Evolutionary conservation across 306 rosid genomes (phyloP).

Genomic region (Aeschynomene evenia): DNA sequence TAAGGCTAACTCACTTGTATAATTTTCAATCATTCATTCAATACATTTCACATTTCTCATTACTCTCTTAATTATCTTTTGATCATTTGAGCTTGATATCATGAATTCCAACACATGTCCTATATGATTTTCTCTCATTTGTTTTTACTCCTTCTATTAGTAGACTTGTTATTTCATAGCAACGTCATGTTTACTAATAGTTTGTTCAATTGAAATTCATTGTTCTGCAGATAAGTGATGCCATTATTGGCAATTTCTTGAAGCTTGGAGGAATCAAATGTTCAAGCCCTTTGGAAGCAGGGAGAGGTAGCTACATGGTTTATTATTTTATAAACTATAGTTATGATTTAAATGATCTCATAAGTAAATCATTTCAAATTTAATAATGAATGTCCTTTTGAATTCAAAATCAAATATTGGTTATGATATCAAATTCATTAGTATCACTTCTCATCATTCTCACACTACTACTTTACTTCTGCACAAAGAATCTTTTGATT

Average conservation of each 20-base stretch:
- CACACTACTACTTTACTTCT: not conserved
- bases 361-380: slow-evolving; percentile 10
- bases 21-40: too few species aligned
- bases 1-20: too few species aligned
- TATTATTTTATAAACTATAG: slow-evolving; percentile 22
- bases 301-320: slow-evolving; percentile 53
- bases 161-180: slow-evolving; percentile 15
- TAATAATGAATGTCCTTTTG: not conserved
- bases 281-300: slow-evolving; percentile 65
- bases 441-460: not conserved
- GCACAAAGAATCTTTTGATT: slow-evolving; percentile 13
- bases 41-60: too few species aligned
- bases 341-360: not conserved
- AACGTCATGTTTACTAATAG: slow-evolving; percentile 15
- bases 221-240: slow-evolving; percentile 49
- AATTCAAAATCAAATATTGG: slow-evolving; percentile 7
- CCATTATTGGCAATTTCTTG: slow-evolving; percentile 41
- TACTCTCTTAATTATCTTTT: too few species aligned
- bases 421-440: slow-evolving; percentile 11
- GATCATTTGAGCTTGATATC: too few species aligned
- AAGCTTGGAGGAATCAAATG: slow-evolving; percentile 75
- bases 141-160: not conserved
- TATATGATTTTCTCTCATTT: not conserved
- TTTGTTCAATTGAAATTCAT: slow-evolving; percentile 20
- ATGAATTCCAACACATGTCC: slow-evolving; percentile 9